Evolutionary conservation across 495 filamentous ascomycete genomes (phyloP).

Genomic region (Emericellopsis terricola): DNA sequence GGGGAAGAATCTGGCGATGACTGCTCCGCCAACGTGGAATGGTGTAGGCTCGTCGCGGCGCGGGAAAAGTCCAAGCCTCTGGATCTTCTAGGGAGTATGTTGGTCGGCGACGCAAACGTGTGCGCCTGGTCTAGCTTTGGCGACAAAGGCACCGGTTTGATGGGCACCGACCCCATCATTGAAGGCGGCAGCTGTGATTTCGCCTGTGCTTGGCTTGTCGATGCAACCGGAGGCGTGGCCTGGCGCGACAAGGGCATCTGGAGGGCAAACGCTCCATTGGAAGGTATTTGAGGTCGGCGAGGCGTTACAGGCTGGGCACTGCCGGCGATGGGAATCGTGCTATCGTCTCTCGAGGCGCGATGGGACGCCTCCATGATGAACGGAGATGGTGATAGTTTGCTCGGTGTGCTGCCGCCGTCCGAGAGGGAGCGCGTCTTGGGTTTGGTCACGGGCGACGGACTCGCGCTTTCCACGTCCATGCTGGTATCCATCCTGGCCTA

Average conservation of each 20-base stretch:
- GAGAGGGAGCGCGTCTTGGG: slow-evolving; percentile 29
- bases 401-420: slow-evolving; percentile 28
- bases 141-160: slow-evolving; percentile 54
- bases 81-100: slow-evolving; percentile 69
- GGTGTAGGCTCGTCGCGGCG: slow-evolving; percentile 86
- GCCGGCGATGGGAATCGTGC: slow-evolving; percentile 28
- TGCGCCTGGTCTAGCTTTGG: slow-evolving; percentile 71
- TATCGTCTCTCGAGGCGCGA: slow-evolving; percentile 67
- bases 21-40: slow-evolving; percentile 78
- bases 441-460: neutral
- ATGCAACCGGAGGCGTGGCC: neutral
- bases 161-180: slow-evolving; percentile 33
- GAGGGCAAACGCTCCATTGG: too few relatives aligned
- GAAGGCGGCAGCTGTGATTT: too few relatives aligned
- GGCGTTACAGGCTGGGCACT: slow-evolving; percentile 41
- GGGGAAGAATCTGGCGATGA: slow-evolving; percentile 91
- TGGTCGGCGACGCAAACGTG: slow-evolving; percentile 61
- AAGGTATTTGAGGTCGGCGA: slow-evolving; percentile 42
- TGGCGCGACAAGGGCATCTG: slow-evolving; percentile 16
- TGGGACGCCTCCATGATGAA: slow-evolving; percentile 37
- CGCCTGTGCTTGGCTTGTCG: neutral
- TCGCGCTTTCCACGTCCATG: too few relatives aligned
- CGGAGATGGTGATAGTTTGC: slow-evolving; percentile 46
- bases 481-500: too few relatives aligned
- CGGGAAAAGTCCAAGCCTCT: slow-evolving; percentile 84